A percentile compares a stretch with the other conserved stretches of the same genome.
Conservation (phyloP, 2,329 filamentous ascomycete genomes). For the Arthrocladium fulminans region DNA sequence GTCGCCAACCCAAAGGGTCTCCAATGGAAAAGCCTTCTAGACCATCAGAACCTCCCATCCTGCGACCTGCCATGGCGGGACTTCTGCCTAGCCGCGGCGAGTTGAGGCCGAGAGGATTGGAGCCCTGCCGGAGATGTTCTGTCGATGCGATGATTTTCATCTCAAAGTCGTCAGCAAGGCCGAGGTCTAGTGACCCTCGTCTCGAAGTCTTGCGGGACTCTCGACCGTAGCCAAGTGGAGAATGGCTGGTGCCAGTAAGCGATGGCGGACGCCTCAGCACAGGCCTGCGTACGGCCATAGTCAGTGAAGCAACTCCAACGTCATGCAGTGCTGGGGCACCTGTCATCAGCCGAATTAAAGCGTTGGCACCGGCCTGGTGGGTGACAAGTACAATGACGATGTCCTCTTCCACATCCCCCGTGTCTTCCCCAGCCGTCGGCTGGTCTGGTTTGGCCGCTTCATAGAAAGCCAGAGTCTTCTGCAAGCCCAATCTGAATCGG, state of each 20-base stretch:
- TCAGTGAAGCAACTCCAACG: conserved; percentile 80
- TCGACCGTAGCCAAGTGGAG: conserved; percentile 1
- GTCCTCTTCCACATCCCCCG: conserved; percentile 51
- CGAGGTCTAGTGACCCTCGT: conserved; percentile 23
- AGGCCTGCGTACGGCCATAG: conserved; percentile 64
- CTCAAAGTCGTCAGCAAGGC: conserved; percentile 47
- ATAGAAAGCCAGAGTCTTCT: conserved; percentile 79
- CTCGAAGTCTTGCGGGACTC: conserved; percentile 8
- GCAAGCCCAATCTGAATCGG: conserved; percentile 71
- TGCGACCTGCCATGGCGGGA: conserved; percentile 20
- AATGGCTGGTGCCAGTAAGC: conserved; percentile 10
- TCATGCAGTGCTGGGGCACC: conserved; percentile 86
- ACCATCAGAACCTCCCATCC: conserved; percentile 17
- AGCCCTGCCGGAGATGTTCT: conserved; percentile 49
- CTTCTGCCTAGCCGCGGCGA: conserved; percentile 20
- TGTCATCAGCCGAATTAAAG: conserved; percentile 82
- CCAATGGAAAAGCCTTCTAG: conserved; percentile 21
- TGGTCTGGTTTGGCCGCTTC: conserved; percentile 35
- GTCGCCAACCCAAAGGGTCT: conserved; percentile 12
- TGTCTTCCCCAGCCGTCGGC: conserved; percentile 35
- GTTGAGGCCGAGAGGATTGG: conserved; percentile 25
- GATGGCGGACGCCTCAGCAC: conserved; percentile 14
- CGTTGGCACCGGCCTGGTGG: conserved; percentile 93
- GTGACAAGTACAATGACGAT: conserved; percentile 81
- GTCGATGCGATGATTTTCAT: conserved; percentile 52